Evolutionary conservation across 305 asterid species (phyloP), one percentile per base, ranked within the genome.

Genomic region (Solanum hybrid): DNA sequence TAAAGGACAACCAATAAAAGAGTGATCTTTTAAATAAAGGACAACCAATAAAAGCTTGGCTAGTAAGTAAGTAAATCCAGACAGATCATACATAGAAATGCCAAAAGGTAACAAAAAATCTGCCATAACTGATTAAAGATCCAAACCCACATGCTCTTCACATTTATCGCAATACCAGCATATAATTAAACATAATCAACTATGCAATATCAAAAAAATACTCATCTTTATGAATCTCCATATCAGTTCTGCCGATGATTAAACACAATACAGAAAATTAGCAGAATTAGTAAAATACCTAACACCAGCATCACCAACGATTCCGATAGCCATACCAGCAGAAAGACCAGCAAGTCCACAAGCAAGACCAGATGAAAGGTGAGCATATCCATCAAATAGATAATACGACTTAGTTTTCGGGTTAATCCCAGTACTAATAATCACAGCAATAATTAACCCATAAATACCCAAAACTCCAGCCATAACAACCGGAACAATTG

Each of bases 381-480:
- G 95, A 72, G 95, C 97, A 88, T 95, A 94, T 14, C 98, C 98
- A 86, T 95, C 98, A 84, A 95, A 95, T 71, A 95, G 91, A 91
- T 95, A 95, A 90, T 94, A 95, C 19, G 97, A 93, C 92, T 95
- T 95, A 0, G 96, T 94, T 95, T 95, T 94, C 5, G 97, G 98
- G 90, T 95, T 95, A 87, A 95, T 95, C 14, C 98, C 96, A 11
- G 96, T 95, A 90, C 96, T 95, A 45, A 94, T 95, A 64, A 94
- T 95, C 51, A 95, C 95, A 90, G 96, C 98, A 91, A 95, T 95
- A 94, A 95, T 95, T 87, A 95, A 89, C 0, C 96, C 96, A 86
- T 95, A 95, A 77, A 95, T 94, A 90, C 96, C 96, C 91, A 94
- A 92, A 76, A 94, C 98, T 90, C 98, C 95, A 91, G 98, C 98